Evolutionary conservation across 176 grass and related monocot species (phyloP).

Genomic region (Triticum urartu): DNA sequence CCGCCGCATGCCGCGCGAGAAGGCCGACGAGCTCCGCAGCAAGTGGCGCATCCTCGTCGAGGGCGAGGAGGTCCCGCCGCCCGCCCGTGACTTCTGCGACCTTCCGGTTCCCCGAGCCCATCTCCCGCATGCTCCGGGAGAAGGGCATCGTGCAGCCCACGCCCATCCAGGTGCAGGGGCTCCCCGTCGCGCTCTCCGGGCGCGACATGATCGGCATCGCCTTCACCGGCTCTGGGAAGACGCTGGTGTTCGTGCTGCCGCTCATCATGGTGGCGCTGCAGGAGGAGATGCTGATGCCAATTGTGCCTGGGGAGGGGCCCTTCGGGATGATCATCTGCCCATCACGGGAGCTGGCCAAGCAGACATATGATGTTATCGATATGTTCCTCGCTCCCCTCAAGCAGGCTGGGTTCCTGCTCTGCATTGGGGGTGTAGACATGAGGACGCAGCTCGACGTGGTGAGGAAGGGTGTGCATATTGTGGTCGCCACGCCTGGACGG

Average conservation of each 20-base stretch:
- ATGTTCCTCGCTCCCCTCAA: constrained; percentile 51
- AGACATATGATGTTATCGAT: constrained; percentile 83
- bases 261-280: constrained; percentile 80
- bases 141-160: constrained; percentile 85
- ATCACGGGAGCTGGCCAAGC: constrained; percentile 84
- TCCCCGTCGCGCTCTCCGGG: constrained; percentile 74
- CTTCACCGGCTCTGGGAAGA: constrained; percentile 89
- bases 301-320: constrained; percentile 80
- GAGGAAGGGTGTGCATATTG: constrained; percentile 87
- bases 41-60: constrained; percentile 91
- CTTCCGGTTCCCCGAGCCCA: constrained; percentile 79
- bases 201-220: constrained; percentile 95
- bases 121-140: constrained; percentile 64
- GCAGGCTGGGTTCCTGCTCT: constrained; percentile 72
- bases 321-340: constrained; percentile 87
- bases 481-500: constrained; percentile 80
- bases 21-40: constrained; percentile 56
- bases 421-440: constrained; percentile 90
- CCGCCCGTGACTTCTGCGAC: constrained; percentile 63
- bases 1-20: constrained; percentile 45
- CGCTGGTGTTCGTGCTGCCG: constrained; percentile 79
- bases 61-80: constrained; percentile 69
- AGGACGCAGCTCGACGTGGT: constrained; percentile 73
- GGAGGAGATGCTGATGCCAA: constrained; percentile 81
- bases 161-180: constrained; percentile 89